A percentile compares a stretch with the other conserved stretches of the same genome.
phyloP scores from a whole-genome alignment of 2,329 filamentous ascomycete species.

The Botryotinia globosa region DNA sequence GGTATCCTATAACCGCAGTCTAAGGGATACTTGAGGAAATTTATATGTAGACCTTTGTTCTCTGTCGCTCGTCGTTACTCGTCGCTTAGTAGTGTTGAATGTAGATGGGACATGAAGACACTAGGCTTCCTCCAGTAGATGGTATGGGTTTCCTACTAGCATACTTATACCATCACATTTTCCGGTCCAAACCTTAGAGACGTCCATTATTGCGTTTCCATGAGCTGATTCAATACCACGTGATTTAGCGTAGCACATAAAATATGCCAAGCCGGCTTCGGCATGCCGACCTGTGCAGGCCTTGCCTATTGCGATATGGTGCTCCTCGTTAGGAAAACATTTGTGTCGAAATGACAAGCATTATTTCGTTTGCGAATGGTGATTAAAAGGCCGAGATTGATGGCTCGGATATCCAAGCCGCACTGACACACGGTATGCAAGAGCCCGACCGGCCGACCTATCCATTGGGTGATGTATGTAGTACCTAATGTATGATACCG shows the following conservation, averaged over 20 bases:
- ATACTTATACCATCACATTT: not conserved
- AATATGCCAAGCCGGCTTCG: not conserved
- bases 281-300: not conserved
- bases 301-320: not conserved
- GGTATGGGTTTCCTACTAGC: not conserved
- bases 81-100: not conserved
- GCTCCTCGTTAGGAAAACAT: not conserved
- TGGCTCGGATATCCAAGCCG: not conserved
- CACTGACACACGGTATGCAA: not conserved
- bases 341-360: not conserved
- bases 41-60: not conserved
- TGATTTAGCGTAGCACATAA: not conserved
- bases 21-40: not conserved
- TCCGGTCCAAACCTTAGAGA: fast-evolving
- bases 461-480: no score
- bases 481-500: not conserved
- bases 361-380: not conserved
- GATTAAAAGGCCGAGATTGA: not conserved
- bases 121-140: not conserved
- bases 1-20: no score
- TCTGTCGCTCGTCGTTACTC: not conserved
- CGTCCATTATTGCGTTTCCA: not conserved
- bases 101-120: not conserved
- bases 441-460: not conserved
- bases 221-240: no score